Evolutionary conservation across 768 basidiomycete genomes (phyloP).

Genomic region (Tulasnella sp.): DNA sequence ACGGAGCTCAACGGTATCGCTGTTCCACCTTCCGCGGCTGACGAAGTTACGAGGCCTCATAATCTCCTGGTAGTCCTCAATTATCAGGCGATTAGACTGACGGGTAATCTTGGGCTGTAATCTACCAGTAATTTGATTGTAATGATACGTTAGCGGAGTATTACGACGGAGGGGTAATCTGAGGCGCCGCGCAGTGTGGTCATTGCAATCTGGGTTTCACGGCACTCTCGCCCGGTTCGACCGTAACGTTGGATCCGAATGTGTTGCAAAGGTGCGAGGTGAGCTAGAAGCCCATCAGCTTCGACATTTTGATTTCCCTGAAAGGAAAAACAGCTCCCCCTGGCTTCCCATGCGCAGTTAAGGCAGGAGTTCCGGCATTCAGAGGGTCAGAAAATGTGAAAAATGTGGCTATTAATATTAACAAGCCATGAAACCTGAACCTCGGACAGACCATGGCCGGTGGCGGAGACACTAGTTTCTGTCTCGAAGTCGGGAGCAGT

Average conservation of each 20-base stretch:
- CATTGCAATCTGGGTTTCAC: not conserved
- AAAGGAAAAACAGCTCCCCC: not conserved
- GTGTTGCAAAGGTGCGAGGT: not conserved
- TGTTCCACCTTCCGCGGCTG: too few relatives aligned
- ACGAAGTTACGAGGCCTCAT: too few relatives aligned
- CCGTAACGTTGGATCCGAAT: not conserved
- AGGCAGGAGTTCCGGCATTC: not conserved
- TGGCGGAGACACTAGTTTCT: not conserved
- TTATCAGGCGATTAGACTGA: too few relatives aligned
- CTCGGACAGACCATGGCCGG: not conserved
- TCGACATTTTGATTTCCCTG: slow-evolving; percentile 6
- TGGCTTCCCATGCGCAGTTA: not conserved
- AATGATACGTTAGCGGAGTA: too few relatives aligned
- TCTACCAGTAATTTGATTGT: too few relatives aligned
- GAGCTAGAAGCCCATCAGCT: slow-evolving; percentile 10
- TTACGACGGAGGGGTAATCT: too few relatives aligned
- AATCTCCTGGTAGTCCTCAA: too few relatives aligned
- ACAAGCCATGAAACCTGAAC: not conserved
- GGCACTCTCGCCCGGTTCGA: not conserved
- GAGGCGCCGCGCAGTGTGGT: not conserved
- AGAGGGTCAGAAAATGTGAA: not conserved
- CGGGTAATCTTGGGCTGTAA: too few relatives aligned
- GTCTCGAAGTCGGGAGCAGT: not conserved
- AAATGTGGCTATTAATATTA: slow-evolving; percentile 6
- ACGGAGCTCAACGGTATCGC: too few relatives aligned